Evolutionary conservation across 441 rosid genomes (phyloP), one percentile per base, ranked within the genome.

Genomic region (Pelargonium fulgidum): DNA sequence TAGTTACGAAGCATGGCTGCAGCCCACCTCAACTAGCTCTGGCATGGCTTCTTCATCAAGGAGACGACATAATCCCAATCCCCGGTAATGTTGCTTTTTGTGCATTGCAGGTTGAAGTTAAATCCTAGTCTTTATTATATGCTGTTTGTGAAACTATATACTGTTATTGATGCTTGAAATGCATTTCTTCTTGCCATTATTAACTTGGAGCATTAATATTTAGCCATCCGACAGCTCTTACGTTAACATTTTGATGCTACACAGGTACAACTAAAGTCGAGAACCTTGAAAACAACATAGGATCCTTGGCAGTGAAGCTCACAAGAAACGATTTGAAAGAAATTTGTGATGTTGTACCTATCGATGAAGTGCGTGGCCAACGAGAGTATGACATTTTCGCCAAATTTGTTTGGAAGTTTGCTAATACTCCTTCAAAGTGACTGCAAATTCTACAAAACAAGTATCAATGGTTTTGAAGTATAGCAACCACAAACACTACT

Each of bases 21-120:
- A 79, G 69, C 5, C 65, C 80, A 47, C 76, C 89, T 65, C 85
- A 87, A 39, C 69, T 87, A 11, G 86, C 91, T 67, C 76, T 87
- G 71, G 81, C 86, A 14, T 87, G 86, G 83, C 72, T 85, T 64
- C 82, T 81, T 48, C 80, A 81, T 77, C 84, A 81, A 42, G 86
- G 87, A 45, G 74, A 79, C 36, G 86, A 82, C 72, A 67, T 82
- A 58, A 65, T 85, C 68, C 86, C 87, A 7, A 85, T 87, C 58
- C 87, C 86, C 0, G 89, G 86, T 83, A 70, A 5, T 6, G 62
- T 14, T 68, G 36, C 3, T 5, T 41, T 48, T 48, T 48, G 54
- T 11, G 54, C 14, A 7, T 48, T 8, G 9, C 11, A 48, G 16
- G 14, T 3, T 11, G n/a, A 0, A 4, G 54, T 48, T n/a, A 16